A percentile compares a stretch with the other conserved stretches of the same genome.
These are phyloP conservation scores for Fraxinus anomala DNA, from an alignment of 257 asterid genomes.

Conservation along the genomic window DNA sequence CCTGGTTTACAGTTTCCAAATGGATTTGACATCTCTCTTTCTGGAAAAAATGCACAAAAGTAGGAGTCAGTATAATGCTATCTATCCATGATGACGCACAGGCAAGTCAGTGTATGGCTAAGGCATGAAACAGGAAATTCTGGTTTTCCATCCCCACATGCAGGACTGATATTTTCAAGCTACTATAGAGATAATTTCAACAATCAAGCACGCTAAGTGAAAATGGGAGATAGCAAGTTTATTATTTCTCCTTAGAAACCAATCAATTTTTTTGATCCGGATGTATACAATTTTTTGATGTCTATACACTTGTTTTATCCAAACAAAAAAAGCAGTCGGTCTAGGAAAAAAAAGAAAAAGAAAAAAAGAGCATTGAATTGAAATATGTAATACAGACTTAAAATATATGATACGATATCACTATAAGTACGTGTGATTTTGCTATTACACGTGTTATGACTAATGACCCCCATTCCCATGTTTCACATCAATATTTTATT, in stretches of 20 bases:
- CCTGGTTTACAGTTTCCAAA: conserved; percentile 55
- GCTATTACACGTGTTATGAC: background rate
- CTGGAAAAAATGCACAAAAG: conserved; percentile 19
- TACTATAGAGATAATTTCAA: conserved; percentile 17
- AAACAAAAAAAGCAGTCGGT: conserved; percentile 8
- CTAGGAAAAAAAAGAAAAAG: background rate
- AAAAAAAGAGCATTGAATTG: background rate
- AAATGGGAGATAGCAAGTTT: background rate
- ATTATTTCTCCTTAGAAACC: conserved; percentile 9
- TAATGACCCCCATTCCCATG: background rate
- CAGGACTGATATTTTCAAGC: conserved; percentile 18
- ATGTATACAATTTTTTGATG: background rate
- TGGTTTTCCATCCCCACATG: conserved; percentile 5
- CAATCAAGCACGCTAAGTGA: conserved; percentile 15
- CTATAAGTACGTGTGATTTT: background rate
- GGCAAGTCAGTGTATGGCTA: conserved; percentile 22
- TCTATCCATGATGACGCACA: conserved; percentile 1
- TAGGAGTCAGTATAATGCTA: conserved; percentile 14
- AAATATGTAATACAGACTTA: background rate
- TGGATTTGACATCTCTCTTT: conserved; percentile 60
- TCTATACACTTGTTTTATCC: conserved; percentile 1
- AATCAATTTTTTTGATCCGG: background rate
- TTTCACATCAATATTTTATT: background rate
- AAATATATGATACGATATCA: background rate
- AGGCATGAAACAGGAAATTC: conserved; percentile 1